Conservation (phyloP, 441 rosid genomes). For the Erodium moschatum region DNA sequence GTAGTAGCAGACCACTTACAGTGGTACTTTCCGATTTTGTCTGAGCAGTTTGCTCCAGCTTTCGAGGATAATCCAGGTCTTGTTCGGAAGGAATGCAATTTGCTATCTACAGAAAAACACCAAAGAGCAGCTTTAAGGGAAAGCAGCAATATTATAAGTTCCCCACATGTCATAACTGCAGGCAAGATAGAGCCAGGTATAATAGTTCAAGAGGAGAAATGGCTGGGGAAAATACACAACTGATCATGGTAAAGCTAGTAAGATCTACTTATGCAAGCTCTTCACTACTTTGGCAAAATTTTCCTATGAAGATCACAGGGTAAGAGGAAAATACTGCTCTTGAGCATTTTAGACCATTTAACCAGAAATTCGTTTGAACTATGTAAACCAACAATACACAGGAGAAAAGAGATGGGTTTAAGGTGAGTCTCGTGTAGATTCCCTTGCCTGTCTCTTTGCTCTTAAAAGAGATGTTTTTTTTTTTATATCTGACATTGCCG, state of each 20-base stretch:
- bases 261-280: neutral
- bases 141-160: neutral
- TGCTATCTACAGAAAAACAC: constrained; percentile 61
- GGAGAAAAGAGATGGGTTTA: too few species aligned
- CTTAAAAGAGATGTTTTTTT: too few species aligned
- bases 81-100: constrained; percentile 64
- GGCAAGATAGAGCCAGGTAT: neutral
- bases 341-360: neutral
- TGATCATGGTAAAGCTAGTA: neutral
- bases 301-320: neutral
- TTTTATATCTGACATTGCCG: too few species aligned
- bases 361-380: neutral
- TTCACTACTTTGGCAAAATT: neutral
- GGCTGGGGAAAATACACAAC: neutral
- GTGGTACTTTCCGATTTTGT: constrained; percentile 39
- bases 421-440: too few species aligned
- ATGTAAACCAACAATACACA: neutral
- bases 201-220: neutral
- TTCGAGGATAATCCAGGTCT: constrained; percentile 84
- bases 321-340: neutral
- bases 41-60: constrained; percentile 56
- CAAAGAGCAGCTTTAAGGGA: neutral
- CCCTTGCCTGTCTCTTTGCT: too few species aligned
- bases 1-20: constrained; percentile 25
- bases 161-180: constrained; percentile 2